Evolutionary conservation across 306 rosid species (phyloP), one percentile per base, ranked within the genome.

Genomic region (Cucurbita argyrosperma): DNA sequence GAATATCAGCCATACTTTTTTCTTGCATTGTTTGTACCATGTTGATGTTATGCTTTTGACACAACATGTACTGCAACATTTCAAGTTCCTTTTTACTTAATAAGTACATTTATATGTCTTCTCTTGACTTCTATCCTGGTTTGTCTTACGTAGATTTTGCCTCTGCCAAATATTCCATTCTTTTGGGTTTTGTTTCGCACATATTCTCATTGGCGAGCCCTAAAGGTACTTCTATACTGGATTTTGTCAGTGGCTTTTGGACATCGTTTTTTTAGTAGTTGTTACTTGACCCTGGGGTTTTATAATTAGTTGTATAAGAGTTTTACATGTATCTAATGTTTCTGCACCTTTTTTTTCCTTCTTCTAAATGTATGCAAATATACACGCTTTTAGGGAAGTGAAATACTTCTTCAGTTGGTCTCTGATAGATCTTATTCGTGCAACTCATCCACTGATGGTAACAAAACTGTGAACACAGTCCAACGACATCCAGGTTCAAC

Each of bases 201-300:
- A 38, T 91, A 89, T 74, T 94, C 99, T 77, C 92, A 94, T 72
- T 91, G 99, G 97, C 89, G 96, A 74, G 99, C 97, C 64, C 81
- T 87, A 45, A 85, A 91, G 96, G 99, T 94, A 71, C 19, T 39
- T 53, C 55, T 61, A 39, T 65, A 39, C 14, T 38, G 43, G 9
- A 18, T 45, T 45, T 19, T 67, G 11, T 45, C 46, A 3, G 15
- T 66, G 8, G 15, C 30, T 40, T 66, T 66, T 23, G 64, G 64
- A 26, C n/a, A 23, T 58, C 64, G 21, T 10, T 19, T 26, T 55
- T 61, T n/a, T 55, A 62, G 49, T 62, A 16, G 16, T 8, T 16
- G 21, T 39, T 13, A 65, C 53, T 19, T 65, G 38, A 18, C 52
- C 38, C 40, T 6, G 2, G 12, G 73, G 35, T 67, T 46, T 66